Evolutionary conservation across 768 basidiomycete species (phyloP).

Genomic region (Dendrothele bispora): DNA sequence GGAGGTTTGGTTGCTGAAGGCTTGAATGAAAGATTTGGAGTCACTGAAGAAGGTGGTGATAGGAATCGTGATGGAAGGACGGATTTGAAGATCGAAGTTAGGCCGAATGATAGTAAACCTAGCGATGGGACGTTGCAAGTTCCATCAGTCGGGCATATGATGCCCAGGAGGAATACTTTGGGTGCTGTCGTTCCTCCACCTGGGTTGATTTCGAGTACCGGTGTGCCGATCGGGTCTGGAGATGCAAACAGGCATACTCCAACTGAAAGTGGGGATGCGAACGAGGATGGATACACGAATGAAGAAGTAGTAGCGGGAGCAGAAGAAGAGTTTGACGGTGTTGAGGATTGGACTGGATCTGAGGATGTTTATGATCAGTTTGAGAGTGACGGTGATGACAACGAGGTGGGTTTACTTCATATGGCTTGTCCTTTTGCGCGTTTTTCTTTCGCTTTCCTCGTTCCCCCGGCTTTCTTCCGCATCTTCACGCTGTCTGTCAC

Average conservation of each 20-base stretch:
- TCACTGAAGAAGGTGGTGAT: no score
- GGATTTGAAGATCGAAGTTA: no score
- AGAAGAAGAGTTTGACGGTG: conserved; percentile 40
- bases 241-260: conserved; percentile 22
- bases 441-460: no score
- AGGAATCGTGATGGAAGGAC: conserved; percentile 20
- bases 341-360: conserved; percentile 82
- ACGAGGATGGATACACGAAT: conserved; percentile 30
- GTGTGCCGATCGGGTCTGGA: conserved; percentile 6
- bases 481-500: conserved; percentile 1
- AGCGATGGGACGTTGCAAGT: no score
- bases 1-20: conserved; percentile 46
- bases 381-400: conserved; percentile 19
- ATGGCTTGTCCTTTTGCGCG: background rate
- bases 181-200: conserved; percentile 1
- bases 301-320: conserved; percentile 33
- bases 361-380: conserved; percentile 58
- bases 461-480: no score
- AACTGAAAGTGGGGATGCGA: conserved; percentile 15
- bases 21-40: conserved; percentile 11
- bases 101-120: no score
- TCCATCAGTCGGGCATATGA: no score
- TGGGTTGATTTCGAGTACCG: background rate
- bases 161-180: conserved; percentile 18
- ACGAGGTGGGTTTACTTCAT: conserved; percentile 66